These are phyloP conservation scores for Quercus mongolica DNA, from an alignment of 306 rosid genomes.

Conservation along the genomic window DNA sequence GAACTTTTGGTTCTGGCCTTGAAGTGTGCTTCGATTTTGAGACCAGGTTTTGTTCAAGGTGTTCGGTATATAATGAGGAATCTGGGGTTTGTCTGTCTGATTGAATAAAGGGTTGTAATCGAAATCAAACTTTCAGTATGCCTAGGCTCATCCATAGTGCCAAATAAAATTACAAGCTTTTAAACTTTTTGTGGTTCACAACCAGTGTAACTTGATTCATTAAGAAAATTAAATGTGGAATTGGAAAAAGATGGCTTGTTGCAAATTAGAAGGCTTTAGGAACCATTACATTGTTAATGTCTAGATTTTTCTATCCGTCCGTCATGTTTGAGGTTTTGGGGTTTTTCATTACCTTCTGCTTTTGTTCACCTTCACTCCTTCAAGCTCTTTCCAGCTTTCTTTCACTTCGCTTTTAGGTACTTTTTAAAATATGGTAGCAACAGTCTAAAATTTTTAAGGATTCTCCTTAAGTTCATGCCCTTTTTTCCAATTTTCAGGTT, in stretches of 20 bases:
- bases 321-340: not conserved
- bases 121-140: too few relatives aligned
- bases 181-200: not conserved
- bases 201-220: not conserved
- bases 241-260: not conserved
- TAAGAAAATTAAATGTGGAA: not conserved
- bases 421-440: not conserved
- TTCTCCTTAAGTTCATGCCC: not conserved
- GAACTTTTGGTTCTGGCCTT: too few relatives aligned
- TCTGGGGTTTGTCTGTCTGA: too few relatives aligned
- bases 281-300: not conserved
- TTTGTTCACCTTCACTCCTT: too few relatives aligned
- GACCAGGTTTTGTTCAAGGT: too few relatives aligned
- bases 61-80: too few relatives aligned
- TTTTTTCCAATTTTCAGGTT: conserved; percentile 29
- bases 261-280: not conserved
- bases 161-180: not conserved
- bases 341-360: not conserved
- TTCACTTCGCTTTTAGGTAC: not conserved
- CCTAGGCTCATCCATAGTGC: not conserved
- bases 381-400: not conserved
- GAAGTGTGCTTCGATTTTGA: too few relatives aligned
- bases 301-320: too few relatives aligned
- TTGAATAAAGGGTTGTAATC: too few relatives aligned
- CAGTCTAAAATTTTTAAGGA: not conserved